Percentiles rank a stretch among this genome's conserved stretches.
phyloP scores from a whole-genome alignment of 1,139 yeast genomes.

The Taphrina confusa region DNA sequence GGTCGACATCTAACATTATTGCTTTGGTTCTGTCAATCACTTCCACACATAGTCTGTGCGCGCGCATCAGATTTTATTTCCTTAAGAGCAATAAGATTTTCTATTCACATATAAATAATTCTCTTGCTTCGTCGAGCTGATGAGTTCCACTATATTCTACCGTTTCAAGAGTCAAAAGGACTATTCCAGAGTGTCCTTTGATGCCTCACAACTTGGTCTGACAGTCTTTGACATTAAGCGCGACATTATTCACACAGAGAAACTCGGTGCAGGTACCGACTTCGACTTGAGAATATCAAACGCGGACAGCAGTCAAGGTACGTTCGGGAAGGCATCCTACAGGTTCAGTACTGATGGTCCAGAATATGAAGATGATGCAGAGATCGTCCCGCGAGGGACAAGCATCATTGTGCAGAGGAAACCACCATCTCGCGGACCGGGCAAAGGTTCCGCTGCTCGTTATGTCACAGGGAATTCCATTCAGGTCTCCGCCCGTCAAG shows the following conservation, averaged over 20 bases:
- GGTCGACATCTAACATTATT: too few relatives aligned
- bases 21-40: too few relatives aligned
- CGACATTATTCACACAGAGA: slow-evolving; percentile 80
- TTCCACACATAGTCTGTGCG: too few relatives aligned
- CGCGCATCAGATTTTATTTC: background rate
- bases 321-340: slow-evolving; percentile 23
- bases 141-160: slow-evolving; percentile 91
- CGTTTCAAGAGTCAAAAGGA: slow-evolving; percentile 82
- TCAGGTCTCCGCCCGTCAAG: slow-evolving; percentile 28
- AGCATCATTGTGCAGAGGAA: slow-evolving; percentile 79
- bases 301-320: slow-evolving; percentile 68
- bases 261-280: slow-evolving; percentile 78
- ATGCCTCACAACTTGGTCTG: slow-evolving; percentile 78
- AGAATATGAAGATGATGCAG: slow-evolving; percentile 81
- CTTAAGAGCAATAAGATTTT: slow-evolving; percentile 17
- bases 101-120: background rate
- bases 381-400: slow-evolving; percentile 81
- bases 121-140: slow-evolving; percentile 43
- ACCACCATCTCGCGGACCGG: slow-evolving; percentile 62
- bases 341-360: background rate
- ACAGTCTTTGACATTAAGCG: slow-evolving; percentile 91
- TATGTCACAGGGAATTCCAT: slow-evolving; percentile 75
- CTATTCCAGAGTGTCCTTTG: slow-evolving; percentile 78
- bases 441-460: slow-evolving; percentile 59
- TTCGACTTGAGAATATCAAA: slow-evolving; percentile 75